A percentile compares a stretch with the other conserved stretches of the same genome.
phyloP scores from a whole-genome alignment of 2,329 filamentous ascomycete species.

The Ophiostoma piceae region DNA sequence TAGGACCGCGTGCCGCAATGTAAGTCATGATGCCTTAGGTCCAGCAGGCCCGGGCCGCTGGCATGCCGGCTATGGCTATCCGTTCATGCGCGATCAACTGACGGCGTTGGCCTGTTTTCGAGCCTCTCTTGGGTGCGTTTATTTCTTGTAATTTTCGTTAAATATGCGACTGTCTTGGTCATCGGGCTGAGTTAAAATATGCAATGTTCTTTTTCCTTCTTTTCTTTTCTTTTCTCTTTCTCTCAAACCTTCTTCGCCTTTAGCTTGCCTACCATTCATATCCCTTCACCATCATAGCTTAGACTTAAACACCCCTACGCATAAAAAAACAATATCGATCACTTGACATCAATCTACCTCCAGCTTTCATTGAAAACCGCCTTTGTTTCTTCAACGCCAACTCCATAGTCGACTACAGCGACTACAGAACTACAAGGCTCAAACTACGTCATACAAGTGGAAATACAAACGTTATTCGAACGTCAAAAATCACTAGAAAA shows the following conservation, averaged over 20 bases:
- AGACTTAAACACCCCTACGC: no score
- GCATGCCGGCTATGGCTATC: neutral
- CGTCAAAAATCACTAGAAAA: neutral
- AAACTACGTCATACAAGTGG: neutral
- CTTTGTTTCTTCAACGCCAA: neutral
- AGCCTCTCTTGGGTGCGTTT: neutral
- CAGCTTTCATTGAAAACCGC: no score
- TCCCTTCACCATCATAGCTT: no score
- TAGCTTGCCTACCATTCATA: no score
- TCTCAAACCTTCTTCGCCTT: no score
- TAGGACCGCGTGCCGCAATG: neutral
- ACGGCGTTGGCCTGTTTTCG: neutral
- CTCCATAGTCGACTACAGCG: neutral
- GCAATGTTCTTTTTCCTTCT: no score
- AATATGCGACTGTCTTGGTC: no score
- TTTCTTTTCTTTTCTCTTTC: no score
- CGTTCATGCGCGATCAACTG: neutral
- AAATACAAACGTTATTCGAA: neutral
- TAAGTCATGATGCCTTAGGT: neutral
- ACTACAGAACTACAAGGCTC: neutral
- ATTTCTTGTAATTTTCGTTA: no score
- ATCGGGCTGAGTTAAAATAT: no score
- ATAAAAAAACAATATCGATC: no score
- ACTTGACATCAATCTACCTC: no score
- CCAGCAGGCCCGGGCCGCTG: neutral